Evolutionary conservation across 176 grass and related monocot genomes (phyloP).

Genomic region (Tuctoria greenei): DNA sequence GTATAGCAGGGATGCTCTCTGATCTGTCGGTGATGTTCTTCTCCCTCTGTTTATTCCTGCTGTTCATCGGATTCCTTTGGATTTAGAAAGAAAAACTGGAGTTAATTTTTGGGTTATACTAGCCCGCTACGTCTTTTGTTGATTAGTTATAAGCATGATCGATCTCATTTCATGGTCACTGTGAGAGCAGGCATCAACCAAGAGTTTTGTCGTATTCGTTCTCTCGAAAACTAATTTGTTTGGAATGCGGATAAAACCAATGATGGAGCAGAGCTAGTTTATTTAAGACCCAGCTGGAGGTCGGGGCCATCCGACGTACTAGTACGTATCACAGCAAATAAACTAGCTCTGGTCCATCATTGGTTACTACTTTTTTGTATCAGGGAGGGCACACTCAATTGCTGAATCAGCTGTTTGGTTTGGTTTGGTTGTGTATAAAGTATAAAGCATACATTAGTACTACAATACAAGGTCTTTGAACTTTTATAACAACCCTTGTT

Average conservation of each 20-base stretch:
- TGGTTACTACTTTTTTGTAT: slow-evolving; percentile 18
- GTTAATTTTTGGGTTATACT: background rate
- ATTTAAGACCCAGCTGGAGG: slow-evolving; percentile 38
- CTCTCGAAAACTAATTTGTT: background rate
- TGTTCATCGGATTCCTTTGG: slow-evolving; percentile 5
- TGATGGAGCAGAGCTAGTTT: slow-evolving; percentile 23
- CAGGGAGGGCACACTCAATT: background rate
- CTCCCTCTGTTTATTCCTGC: background rate
- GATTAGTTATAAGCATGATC: slow-evolving; percentile 3
- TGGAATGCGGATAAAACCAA: background rate
- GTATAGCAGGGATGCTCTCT: background rate
- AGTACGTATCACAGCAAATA: background rate
- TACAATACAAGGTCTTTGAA: background rate
- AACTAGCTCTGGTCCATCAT: background rate
- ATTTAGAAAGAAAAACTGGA: background rate
- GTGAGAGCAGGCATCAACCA: slow-evolving; percentile 14
- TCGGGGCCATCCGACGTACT: background rate
- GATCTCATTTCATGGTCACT: background rate
- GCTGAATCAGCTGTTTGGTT: background rate
- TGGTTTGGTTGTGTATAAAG: too few species aligned
- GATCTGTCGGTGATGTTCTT: background rate
- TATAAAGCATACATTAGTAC: background rate
- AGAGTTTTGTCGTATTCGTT: background rate
- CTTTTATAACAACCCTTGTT: background rate
- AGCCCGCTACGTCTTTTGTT: slow-evolving; percentile 4